Conservation (phyloP, 345 rosid species). For the Eucalyptus coolabah region DNA sequence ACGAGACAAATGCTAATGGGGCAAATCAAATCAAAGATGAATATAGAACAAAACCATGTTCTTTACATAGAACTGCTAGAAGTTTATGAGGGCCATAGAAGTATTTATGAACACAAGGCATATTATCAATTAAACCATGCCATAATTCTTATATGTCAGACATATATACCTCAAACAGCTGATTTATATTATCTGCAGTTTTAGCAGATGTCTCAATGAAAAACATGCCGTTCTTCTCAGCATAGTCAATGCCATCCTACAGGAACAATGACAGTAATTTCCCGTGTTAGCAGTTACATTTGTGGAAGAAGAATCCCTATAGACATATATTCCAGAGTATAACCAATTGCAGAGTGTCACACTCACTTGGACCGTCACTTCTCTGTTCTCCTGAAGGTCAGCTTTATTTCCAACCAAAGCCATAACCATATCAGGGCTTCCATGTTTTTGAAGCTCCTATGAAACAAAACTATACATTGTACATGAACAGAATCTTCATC, state of each 20-base stretch:
- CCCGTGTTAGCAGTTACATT: not conserved
- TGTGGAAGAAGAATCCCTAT: not conserved
- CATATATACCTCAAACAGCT: constrained; percentile 65
- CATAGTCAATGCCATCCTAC: constrained; percentile 85
- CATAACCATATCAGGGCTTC: constrained; percentile 91
- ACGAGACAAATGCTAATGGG: not conserved
- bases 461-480: not conserved
- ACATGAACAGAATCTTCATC: not conserved
- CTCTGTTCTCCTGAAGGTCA: constrained; percentile 78
- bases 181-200: constrained; percentile 91
- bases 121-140: not conserved
- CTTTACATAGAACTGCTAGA: not conserved
- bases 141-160: not conserved
- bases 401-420: constrained; percentile 99
- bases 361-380: constrained; percentile 69
- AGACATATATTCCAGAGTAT: not conserved
- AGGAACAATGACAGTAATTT: not conserved
- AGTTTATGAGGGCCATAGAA: not conserved
- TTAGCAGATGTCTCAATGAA: constrained; percentile 96
- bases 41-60: not conserved
- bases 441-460: constrained; percentile 97
- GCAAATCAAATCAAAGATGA: not conserved
- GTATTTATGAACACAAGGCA: not conserved
- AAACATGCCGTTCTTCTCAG: constrained; percentile 98
- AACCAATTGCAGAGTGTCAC: not conserved